Evolutionary conservation across 75 land plant genomes (phyloP).

Genomic region (Pinus tabuliformis): DNA sequence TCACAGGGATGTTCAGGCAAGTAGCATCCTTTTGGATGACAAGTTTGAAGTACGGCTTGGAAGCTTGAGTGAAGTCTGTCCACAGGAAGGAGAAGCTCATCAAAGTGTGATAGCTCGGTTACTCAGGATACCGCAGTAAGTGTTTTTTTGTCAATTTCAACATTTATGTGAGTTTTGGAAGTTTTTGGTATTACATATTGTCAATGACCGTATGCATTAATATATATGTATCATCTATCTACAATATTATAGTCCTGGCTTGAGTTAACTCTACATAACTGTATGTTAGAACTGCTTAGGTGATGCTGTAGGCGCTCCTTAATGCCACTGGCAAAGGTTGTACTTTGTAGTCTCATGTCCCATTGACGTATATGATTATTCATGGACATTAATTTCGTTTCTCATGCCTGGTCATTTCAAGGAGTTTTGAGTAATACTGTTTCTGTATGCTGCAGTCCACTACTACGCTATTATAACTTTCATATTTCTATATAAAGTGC

Average conservation of each 20-base stretch:
- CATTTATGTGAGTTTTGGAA: neutral
- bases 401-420: neutral
- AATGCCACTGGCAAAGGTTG: no score
- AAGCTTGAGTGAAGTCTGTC: slow-evolving; percentile 75
- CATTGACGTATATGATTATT: no score
- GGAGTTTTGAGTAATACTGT: neutral
- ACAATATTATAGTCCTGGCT: neutral
- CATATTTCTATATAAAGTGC: neutral
- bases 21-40: slow-evolving; percentile 94
- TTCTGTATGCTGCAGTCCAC: neutral
- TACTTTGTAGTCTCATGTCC: no score
- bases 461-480: neutral
- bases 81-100: slow-evolving; percentile 82
- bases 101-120: slow-evolving; percentile 70
- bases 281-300: no score
- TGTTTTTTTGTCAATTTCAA: neutral
- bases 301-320: no score
- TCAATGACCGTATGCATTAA: neutral
- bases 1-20: slow-evolving; percentile 91
- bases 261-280: neutral
- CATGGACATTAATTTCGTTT: no score
- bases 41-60: slow-evolving; percentile 94
- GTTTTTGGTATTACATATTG: neutral
- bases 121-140: slow-evolving; percentile 88
- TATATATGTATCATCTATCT: neutral